Percentiles rank a stretch among this genome's conserved stretches.
phyloP scores from a whole-genome alignment of 75 land plant species.

The Pinus tabuliformis region DNA sequence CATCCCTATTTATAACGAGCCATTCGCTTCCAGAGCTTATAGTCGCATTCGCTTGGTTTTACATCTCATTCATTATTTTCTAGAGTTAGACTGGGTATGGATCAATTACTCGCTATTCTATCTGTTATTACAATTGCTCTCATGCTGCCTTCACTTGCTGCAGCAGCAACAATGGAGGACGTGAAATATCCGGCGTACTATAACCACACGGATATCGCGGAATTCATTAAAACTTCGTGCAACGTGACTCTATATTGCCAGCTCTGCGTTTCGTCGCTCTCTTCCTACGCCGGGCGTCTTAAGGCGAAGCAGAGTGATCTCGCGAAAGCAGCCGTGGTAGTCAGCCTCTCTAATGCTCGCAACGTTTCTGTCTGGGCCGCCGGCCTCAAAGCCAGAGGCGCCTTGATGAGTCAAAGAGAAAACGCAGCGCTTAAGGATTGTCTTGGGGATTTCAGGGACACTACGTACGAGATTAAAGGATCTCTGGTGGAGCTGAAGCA shows the following conservation, averaged over 20 bases:
- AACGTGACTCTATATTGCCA: conserved; percentile 2
- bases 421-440: conserved; percentile 38
- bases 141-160: not conserved
- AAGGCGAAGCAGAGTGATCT: conserved; percentile 18
- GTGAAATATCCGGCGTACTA: not conserved
- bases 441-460: conserved; percentile 20
- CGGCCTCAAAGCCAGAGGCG: conserved; percentile 8
- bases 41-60: no score
- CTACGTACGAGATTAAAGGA: conserved; percentile 21
- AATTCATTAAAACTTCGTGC: conserved; percentile 31
- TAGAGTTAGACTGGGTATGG: not conserved
- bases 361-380: conserved; percentile 13
- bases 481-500: conserved; percentile 35
- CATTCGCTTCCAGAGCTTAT: no score
- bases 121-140: not conserved
- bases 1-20: no score
- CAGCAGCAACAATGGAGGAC: not conserved
- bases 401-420: conserved; percentile 12
- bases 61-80: not conserved
- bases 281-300: not conserved
- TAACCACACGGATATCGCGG: not conserved
- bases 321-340: conserved; percentile 31
- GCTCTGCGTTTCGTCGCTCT: no score
- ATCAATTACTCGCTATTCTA: not conserved
- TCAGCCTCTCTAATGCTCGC: conserved; percentile 17